These are phyloP conservation scores for Heliamphora exappendiculata DNA, from an alignment of 148 eudicot genomes.

Conservation along the genomic window DNA sequence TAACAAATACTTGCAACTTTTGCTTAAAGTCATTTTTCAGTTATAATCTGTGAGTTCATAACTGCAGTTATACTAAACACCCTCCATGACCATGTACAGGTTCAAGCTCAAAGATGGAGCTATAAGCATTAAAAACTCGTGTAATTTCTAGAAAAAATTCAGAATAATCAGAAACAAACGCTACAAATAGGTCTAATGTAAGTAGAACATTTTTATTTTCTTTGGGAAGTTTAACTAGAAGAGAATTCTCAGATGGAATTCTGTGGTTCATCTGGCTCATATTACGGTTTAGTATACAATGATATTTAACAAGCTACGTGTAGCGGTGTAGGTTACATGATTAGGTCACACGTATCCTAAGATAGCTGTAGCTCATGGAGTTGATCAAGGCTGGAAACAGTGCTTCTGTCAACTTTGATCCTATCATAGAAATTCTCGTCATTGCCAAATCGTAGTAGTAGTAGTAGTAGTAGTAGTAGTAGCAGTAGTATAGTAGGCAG, in stretches of 20 bases:
- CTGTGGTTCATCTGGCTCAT: neutral
- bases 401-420: neutral
- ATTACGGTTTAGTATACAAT: no score
- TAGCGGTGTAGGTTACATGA: neutral
- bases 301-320: neutral
- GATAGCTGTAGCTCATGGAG: neutral
- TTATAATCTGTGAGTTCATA: no score
- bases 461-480: no score
- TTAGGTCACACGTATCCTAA: neutral
- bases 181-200: neutral
- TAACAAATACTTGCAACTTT: no score
- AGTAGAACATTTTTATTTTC: neutral
- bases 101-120: neutral
- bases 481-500: no score
- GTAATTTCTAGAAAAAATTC: neutral
- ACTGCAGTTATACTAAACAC: no score
- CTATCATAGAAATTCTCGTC: no score
- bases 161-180: neutral
- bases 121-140: neutral
- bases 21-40: no score
- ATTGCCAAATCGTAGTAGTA: no score
- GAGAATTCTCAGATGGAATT: neutral
- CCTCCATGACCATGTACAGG: neutral
- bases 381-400: neutral
- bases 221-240: neutral